Conservation (phyloP, 805 yeast genomes). For the Komagataella populi region DNA sequence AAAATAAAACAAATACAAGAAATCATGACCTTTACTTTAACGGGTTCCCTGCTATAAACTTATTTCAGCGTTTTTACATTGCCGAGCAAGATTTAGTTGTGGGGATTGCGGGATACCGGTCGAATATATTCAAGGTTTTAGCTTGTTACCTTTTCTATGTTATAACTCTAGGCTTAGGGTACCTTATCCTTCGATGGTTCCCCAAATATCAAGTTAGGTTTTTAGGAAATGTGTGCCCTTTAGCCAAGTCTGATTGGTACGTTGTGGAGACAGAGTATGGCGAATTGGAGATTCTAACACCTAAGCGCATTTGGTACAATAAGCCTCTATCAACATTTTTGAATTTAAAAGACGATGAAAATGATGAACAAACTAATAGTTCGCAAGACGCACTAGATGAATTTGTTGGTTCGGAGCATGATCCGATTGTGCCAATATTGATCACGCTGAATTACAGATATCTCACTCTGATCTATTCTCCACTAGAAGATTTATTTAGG, state of each 20-base stretch:
- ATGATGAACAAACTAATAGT: conserved; percentile 5
- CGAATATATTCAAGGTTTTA: conserved; percentile 29
- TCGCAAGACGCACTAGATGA: not conserved
- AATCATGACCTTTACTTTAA: conserved; percentile 31
- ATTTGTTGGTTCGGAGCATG: conserved; percentile 18
- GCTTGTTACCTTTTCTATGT: conserved; percentile 42
- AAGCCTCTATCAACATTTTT: conserved; percentile 62
- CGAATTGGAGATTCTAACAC: conserved; percentile 49
- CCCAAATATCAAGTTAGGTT: conserved; percentile 61
- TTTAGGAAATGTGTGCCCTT: conserved; percentile 49
- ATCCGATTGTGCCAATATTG: conserved; percentile 58
- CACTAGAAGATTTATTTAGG: conserved; percentile 73
- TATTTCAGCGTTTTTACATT: conserved; percentile 73
- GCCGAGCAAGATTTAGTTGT: conserved; percentile 93
- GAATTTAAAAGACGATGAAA: conserved; percentile 12
- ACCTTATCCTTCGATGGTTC: conserved; percentile 70
- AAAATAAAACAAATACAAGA: conserved; percentile 4
- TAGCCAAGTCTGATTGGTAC: conserved; percentile 84
- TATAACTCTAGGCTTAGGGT: conserved; percentile 58
- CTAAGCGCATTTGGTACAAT: conserved; percentile 50
- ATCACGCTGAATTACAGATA: conserved; percentile 74
- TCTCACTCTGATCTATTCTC: conserved; percentile 70
- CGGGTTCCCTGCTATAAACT: conserved; percentile 24
- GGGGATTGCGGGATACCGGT: conserved; percentile 83
- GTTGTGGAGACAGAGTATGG: conserved; percentile 92